Base-by-base conservation (phyloP, 2,329 filamentous ascomycete species). In the Fusarium fracticaudum region DNA sequence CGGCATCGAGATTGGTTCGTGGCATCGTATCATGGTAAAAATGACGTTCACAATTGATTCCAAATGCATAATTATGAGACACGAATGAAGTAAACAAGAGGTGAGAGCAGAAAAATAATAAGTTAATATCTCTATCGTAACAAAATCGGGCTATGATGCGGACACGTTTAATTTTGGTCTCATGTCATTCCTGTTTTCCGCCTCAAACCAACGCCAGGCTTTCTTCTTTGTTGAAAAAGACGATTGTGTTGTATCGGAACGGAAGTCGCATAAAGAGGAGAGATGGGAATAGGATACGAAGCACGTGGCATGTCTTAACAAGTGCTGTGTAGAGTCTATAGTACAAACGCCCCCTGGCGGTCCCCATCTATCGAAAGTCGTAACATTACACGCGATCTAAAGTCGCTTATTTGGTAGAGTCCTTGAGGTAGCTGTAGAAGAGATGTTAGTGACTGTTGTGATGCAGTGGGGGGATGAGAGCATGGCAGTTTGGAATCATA, bases 351-450 rank as follows among this genome's bases (percentile, higher is more conserved):
- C 76, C 74, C 75, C 44, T 62, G 76, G 74, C 76, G 77, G 57
- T 68, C 78, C 76, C 78, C 77, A 80, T 84, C 83, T 84, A 83
- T 83, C 77, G 71, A 72, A 73, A 75, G 65, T 79, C 75, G 68
- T 81, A 82, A 82, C 79, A 77, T 82, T 82, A 82, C 79, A 82
- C 60, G 72, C 73, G 74, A 72, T 60, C 64, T 65, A 72, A 51
- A 47, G 64, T 76, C 82, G 81, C 88, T 87, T 94, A 94, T 86
- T 87, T 87, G 81, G 91, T 94, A 80, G 90, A 84, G 75, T 93
- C 87, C 85, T 90, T 88, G 83, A 94, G 89, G 90, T 86, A 93
- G 82, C 89, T 91, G 77, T 73, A 17, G 48, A 29, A 40, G 15
- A 17, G 8, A 55, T 44, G 40, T 84, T 79, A 82, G 80, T 59